phyloP scores from a whole-genome alignment of 2,329 filamentous ascomycete genomes.

The Aspergillus transmontanensis region DNA sequence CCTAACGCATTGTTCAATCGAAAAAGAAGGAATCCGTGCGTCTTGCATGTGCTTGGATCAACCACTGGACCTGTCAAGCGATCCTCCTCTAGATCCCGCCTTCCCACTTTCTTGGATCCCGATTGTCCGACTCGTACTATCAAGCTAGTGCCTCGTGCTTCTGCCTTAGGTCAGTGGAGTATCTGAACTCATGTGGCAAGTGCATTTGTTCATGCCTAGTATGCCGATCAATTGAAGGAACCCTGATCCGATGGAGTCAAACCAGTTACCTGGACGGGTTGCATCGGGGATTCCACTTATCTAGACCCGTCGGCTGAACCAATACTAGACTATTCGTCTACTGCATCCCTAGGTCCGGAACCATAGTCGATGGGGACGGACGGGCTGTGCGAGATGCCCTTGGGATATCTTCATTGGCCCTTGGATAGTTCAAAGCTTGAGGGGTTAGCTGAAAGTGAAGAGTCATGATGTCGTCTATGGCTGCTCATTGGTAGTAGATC shows the following conservation, averaged over 20 bases:
- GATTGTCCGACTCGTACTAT: constrained; percentile 17
- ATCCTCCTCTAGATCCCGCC: constrained; percentile 9
- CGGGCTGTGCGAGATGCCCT: constrained; percentile 9
- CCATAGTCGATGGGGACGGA: constrained; percentile 13
- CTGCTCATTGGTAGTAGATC: constrained; percentile 23
- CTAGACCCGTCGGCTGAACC: constrained; percentile 15
- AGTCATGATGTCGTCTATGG: constrained; percentile 12
- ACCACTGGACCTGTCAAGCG: constrained; percentile 15
- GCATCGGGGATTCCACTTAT: constrained; percentile 8
- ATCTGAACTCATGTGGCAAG: constrained; percentile 19
- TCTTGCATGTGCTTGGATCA: constrained; percentile 15
- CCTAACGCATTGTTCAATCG: background rate
- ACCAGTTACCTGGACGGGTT: constrained; percentile 10
- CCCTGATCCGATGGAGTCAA: constrained; percentile 15
- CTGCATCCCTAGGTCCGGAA: constrained; percentile 5
- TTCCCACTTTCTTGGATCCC: constrained; percentile 6
- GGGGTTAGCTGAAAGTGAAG: constrained; percentile 16
- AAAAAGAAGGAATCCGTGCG: constrained; percentile 16
- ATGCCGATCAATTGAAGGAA: constrained; percentile 15
- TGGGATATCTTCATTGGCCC: constrained; percentile 18
- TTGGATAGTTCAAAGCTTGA: constrained; percentile 17
- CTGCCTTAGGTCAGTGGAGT: constrained; percentile 17
- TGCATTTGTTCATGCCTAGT: constrained; percentile 14
- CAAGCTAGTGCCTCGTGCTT: constrained; percentile 9
- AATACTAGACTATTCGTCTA: constrained; percentile 4